Conservation (phyloP, 192 early-diverging fungal species). For the Chytriomyces sp. region DNA sequence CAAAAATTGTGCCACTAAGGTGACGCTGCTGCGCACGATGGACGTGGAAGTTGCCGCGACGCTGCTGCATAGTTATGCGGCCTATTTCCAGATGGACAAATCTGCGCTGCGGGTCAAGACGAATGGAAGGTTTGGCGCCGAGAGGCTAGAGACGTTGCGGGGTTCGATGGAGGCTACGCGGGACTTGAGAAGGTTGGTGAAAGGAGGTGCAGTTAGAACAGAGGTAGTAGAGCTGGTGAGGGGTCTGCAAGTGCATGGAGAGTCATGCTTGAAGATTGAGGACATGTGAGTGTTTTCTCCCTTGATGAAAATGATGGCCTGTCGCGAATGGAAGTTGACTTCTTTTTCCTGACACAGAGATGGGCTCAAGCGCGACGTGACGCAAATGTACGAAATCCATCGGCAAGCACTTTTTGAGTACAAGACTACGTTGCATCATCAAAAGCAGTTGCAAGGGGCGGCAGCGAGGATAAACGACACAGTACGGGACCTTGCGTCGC, state of each 20-base stretch:
- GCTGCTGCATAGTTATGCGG: not conserved
- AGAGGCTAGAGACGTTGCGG: not conserved
- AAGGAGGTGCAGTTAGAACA: not conserved
- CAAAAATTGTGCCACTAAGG: not conserved
- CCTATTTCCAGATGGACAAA: not conserved
- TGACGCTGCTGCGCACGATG: not conserved
- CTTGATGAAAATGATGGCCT: not conserved
- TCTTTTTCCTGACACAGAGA: not conserved
- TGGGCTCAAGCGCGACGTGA: not conserved
- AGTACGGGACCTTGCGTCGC: not conserved
- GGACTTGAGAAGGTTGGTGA: not conserved
- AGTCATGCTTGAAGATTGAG: slow-evolving; percentile 1
- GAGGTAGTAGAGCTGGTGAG: not conserved
- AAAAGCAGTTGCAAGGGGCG: not conserved
- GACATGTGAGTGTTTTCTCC: not conserved
- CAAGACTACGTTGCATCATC: not conserved
- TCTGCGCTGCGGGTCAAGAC: not conserved
- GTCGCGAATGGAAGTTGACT: not conserved
- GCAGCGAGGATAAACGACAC: not conserved
- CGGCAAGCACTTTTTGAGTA: not conserved
- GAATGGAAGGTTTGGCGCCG: not conserved
- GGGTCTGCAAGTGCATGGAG: not conserved
- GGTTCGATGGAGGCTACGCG: not conserved
- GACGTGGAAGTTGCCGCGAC: not conserved
- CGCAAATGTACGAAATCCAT: not conserved